These are phyloP conservation scores for Erucastrum elatum DNA, from an alignment of 345 rosid species.

Conservation along the genomic window DNA sequence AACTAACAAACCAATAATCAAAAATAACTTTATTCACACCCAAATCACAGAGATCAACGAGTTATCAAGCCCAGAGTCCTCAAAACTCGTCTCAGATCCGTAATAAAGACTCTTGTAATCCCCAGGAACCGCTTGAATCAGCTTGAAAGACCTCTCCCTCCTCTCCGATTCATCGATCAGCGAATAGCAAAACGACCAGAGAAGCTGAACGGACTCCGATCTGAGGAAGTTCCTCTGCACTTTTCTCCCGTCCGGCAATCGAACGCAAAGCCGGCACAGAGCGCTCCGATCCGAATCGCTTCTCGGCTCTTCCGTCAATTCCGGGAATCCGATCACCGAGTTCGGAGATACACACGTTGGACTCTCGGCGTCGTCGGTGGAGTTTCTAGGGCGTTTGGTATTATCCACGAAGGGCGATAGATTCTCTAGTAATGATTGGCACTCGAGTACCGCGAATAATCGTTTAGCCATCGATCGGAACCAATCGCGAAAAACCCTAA, in stretches of 20 bases:
- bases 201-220: constrained; percentile 75
- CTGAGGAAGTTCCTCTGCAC: constrained; percentile 64
- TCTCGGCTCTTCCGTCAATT: constrained; percentile 76
- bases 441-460: constrained; percentile 1
- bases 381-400: constrained; percentile 21
- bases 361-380: neutral
- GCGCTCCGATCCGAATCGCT: constrained; percentile 63
- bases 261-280: constrained; percentile 74
- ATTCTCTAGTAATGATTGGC: constrained; percentile 28
- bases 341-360: constrained; percentile 4
- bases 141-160: constrained; percentile 55
- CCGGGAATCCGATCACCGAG: constrained; percentile 55
- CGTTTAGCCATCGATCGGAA: constrained; percentile 1
- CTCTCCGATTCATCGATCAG: constrained; percentile 56
- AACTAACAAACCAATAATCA: neutral
- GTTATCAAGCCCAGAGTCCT: constrained; percentile 78
- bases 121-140: constrained; percentile 81
- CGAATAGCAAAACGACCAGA: constrained; percentile 83
- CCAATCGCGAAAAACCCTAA: neutral
- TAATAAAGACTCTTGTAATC: constrained; percentile 62
- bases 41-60: constrained; percentile 73
- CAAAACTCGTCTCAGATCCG: constrained; percentile 57
- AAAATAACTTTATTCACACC: constrained; percentile 45
- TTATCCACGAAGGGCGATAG: constrained; percentile 14
- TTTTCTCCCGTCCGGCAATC: constrained; percentile 88